A percentile compares a stretch with the other conserved stretches of the same genome.
phyloP scores from a whole-genome alignment of 108 stramenopile species.

The Chaetoceros tenuissimus region DNA sequence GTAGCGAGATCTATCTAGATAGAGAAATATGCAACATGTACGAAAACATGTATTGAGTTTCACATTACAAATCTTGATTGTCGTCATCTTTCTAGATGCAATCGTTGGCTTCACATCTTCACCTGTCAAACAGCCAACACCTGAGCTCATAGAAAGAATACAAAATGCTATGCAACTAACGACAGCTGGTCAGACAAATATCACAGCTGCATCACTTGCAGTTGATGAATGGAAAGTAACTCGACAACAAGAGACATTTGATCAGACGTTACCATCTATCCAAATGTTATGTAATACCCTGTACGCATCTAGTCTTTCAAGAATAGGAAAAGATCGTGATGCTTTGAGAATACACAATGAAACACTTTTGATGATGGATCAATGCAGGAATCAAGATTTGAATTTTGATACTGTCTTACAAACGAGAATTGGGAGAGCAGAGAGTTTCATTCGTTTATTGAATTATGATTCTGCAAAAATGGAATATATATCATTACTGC shows the following conservation, averaged over 20 bases:
- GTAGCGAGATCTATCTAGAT: too few species aligned
- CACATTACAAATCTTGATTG: too few species aligned
- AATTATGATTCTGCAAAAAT: conserved; percentile 33
- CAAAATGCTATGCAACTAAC: conserved; percentile 21
- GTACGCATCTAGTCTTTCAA: conserved; percentile 45
- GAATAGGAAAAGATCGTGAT: conserved; percentile 45
- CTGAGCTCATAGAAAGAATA: conserved; percentile 5
- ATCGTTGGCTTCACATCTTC: too few species aligned
- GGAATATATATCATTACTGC: conserved; percentile 6
- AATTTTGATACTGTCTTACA: conserved; percentile 1
- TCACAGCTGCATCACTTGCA: conserved; percentile 29
- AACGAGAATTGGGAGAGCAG: conserved; percentile 30
- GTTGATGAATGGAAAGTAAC: conserved; percentile 19
- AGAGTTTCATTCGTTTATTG: conserved; percentile 46
- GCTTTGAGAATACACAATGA: conserved; percentile 32
- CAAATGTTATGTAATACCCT: conserved; percentile 22
- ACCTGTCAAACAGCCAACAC: too few species aligned
- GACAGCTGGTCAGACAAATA: conserved; percentile 9
- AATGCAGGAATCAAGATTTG: neutral
- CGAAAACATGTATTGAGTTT: too few species aligned
- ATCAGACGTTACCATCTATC: neutral
- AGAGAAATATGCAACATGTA: too few species aligned
- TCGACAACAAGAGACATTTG: neutral
- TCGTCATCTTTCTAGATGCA: too few species aligned
- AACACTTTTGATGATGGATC: too few species aligned